phyloP scores from a whole-genome alignment of 129 eudicot genomes.

The Ambrosia trifida region DNA sequence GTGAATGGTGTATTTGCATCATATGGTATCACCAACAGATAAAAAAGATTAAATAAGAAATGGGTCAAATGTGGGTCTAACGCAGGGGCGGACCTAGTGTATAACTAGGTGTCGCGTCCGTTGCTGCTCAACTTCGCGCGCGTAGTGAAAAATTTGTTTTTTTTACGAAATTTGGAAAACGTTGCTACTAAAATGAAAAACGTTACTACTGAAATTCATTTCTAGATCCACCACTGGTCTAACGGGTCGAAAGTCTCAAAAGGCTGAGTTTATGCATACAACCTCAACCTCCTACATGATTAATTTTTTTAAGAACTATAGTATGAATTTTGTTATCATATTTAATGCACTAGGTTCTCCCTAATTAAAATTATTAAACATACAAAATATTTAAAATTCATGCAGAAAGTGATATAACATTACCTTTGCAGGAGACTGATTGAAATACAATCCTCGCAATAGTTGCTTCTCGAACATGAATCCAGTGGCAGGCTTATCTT shows the following conservation, averaged over 20 bases:
- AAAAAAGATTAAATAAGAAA: background rate
- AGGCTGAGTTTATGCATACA: background rate
- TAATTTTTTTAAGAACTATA: background rate
- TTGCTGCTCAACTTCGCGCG: too few relatives aligned
- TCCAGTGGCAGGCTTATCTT: slow-evolving; percentile 89
- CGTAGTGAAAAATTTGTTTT: too few relatives aligned
- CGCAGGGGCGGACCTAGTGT: too few relatives aligned
- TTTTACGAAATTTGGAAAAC: too few relatives aligned
- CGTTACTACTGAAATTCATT: too few relatives aligned
- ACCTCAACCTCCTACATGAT: background rate
- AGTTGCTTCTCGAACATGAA: slow-evolving; percentile 93
- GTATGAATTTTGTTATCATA: background rate
- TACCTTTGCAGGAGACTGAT: slow-evolving; percentile 93
- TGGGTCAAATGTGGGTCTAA: too few relatives aligned
- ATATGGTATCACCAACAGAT: background rate
- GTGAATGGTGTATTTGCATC: background rate
- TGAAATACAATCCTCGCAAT: slow-evolving; percentile 84
- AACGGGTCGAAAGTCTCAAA: background rate
- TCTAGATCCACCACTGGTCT: too few relatives aligned
- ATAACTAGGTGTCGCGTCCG: too few relatives aligned
- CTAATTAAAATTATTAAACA: background rate
- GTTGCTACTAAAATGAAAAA: too few relatives aligned
- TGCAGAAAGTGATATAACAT: background rate
- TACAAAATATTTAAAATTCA: background rate
- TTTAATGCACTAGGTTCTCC: background rate